Evolutionary conservation across 129 eudicot species (phyloP).

Genomic region (Tanacetum coccineum): DNA sequence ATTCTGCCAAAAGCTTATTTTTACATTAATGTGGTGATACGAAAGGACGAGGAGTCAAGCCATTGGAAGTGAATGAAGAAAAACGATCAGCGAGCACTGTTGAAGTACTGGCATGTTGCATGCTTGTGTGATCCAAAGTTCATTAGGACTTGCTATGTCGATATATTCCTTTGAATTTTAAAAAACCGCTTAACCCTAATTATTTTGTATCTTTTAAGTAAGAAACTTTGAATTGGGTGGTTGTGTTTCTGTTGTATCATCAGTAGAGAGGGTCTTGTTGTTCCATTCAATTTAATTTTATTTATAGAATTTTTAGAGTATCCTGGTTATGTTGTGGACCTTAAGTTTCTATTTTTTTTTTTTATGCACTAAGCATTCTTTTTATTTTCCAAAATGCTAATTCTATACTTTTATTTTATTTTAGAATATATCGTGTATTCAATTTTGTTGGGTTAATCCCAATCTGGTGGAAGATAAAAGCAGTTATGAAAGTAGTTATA

Average conservation of each 20-base stretch:
- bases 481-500: no score
- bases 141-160: slow-evolving; percentile 10
- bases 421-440: not conserved
- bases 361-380: slow-evolving; percentile 28
- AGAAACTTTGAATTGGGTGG: slow-evolving; percentile 18
- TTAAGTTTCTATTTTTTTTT: slow-evolving; percentile 10
- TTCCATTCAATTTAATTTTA: slow-evolving; percentile 21
- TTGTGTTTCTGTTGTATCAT: slow-evolving; percentile 22
- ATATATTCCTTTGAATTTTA: slow-evolving; percentile 20
- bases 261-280: slow-evolving; percentile 17
- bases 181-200: slow-evolving; percentile 25
- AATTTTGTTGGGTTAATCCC: no score
- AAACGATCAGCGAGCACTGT: slow-evolving; percentile 40
- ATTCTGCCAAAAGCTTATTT: not conserved
- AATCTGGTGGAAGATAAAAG: no score
- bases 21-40: slow-evolving; percentile 20
- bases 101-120: slow-evolving; percentile 54
- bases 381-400: slow-evolving; percentile 9
- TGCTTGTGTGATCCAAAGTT: slow-evolving; percentile 24
- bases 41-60: slow-evolving; percentile 73
- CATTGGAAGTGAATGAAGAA: slow-evolving; percentile 69
- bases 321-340: slow-evolving; percentile 35
- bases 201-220: slow-evolving; percentile 17
- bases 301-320: slow-evolving; percentile 21
- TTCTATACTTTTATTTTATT: not conserved